Base-by-base conservation (phyloP, 2,329 filamentous ascomycete genomes). In the Stemphylium lycopersici region DNA sequence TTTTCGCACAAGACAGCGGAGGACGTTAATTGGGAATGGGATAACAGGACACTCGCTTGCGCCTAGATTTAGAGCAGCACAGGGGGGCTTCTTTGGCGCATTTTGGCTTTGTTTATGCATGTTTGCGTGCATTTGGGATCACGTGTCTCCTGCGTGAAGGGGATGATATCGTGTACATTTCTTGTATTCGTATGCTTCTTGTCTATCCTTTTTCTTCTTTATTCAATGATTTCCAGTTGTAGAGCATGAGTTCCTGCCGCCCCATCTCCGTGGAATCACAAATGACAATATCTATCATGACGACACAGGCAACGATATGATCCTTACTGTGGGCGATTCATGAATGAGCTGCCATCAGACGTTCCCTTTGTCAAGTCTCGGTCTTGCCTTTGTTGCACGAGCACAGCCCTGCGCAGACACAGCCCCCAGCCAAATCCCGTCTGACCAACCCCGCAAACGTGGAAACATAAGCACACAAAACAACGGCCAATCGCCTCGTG, bases 41-140 rank as follows among this genome's bases (percentile, higher is more conserved):
- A 40, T 50, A 31, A 24, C 32, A 49, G 64, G 61, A 66, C 64
- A 61, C 49, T 66, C 56, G 32, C 46, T 67, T 56, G 32, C 39
- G 18, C 11, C 31, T 39, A 45, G 41, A 40, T 36, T 20, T 11
- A 10, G 36, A 41, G 18, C 41, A 22, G 43, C 29, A 16, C 29
- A n/a, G 38, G 20, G 20, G 16, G 41, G 53, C 45, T 45, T 59
- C 24, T 41, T 33, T 39, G 26, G 34, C 33, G 38, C 38, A 33
- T 48, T 29, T 39, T 10, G 33, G 37, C 24, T 42, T 48, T 15
- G 32, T 43, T 48, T 31, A 48, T 26, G 26, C 40, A 50, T 16
- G 26, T 43, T 40, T 34, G 16, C 42, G 24, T 41, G 52, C 33
- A 45, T 39, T 47, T 26, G 43, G 4, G 7, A 22, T 7, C 8